Base-by-base conservation (phyloP, 1,284 basidiomycete species). In the Bjerkandera adusta region DNA sequence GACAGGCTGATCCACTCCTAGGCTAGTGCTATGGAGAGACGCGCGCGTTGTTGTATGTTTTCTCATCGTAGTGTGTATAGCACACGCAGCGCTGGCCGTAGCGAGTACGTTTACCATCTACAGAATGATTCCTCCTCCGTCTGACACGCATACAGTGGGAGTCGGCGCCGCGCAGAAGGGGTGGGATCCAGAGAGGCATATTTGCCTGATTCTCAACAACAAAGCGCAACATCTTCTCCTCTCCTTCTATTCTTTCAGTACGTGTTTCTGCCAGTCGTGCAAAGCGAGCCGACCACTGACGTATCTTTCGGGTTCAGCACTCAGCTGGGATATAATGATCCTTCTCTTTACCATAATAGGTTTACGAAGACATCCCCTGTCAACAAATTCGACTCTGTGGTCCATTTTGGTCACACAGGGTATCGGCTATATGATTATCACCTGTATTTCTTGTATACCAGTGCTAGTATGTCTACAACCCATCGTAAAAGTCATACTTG, bases 191-290 rank as follows among this genome's bases (percentile, higher is more conserved):
- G n/a, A n/a, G n/a, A n/a, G n/a, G n/a, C n/a, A n/a, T n/a, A n/a
- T 22, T 3, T 38, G 36, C 22, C 24, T 38, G 24, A 22, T 38
- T 13, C 3, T 26, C 5, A 38, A 21, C 16, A 5, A 21, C 6
- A 38, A 24, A 25, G 22, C 22, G 12, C 36, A 38, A 25, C 36
- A 21, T n/a, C 21, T 25, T n/a, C 24, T 38, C 4, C 21, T 38
- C 21, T 34, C 24, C 13, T 48, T 48, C 21, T 48, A 48, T 20
- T 21, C 21, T 11, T 48, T 27, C 36, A 48, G 47, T 48, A 34
- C 20, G 47, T 43, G 13, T 4, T 29, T 2, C 12, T 22, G 15
- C 32, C 29, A 27, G 4, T 4, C n/a, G 20, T 8, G n/a, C n/a
- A n/a, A n/a, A n/a, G n/a, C n/a, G n/a, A 16, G 8, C 36, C 36